Evolutionary conservation across 2,329 filamentous ascomycete species (phyloP), one percentile per base, ranked within the genome.

Genomic region (Davidsoniella australis): DNA sequence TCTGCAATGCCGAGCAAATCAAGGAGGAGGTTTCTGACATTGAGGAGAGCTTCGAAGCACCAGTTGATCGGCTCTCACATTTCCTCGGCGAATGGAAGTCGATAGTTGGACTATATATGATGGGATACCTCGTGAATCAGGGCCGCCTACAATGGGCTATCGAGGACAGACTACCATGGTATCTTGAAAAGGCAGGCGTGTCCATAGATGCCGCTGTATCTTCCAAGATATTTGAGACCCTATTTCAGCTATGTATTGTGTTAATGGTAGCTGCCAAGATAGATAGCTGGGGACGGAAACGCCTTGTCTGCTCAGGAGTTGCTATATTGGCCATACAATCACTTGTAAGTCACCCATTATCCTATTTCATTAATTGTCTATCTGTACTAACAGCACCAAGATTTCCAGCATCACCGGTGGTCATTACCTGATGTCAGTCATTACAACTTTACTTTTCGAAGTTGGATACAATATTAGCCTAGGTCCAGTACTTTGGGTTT

Each of bases 381-480:
- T 14, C 7, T 24, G 33, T 46, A 36, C 24, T 37, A 56, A 66
- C 18, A 73, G 73, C 54, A 59, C 59, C 5, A 75, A 68, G 58
- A 62, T 60, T 10, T 62, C 58, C 0, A 64, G 44, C 10, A 17
- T 16, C 14, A 16, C 44, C 73, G 0, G 71, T 33, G 29, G 2
- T 12, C 29, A 33, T 33, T 33, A 76, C 57, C 66, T 69, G 41
- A 58, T 64, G 3, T 75, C 72, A 56, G 66, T 76, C 18, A 61
- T 69, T 9, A 76, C 75, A 56, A 70, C 76, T 39, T 76, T 76
- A 57, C 61, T 77, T 41, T 78, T 75, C 57, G 70, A 72, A 6
- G 64, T 76, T 46, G 73, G 73, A 0, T 77, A 74, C 56, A 74
- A 70, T 46, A 63, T 77, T 53, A 71, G 73, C 0, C 74, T 76